phyloP scores from a whole-genome alignment of 108 stramenopile genomes.

The Cyclotella atomus region DNA sequence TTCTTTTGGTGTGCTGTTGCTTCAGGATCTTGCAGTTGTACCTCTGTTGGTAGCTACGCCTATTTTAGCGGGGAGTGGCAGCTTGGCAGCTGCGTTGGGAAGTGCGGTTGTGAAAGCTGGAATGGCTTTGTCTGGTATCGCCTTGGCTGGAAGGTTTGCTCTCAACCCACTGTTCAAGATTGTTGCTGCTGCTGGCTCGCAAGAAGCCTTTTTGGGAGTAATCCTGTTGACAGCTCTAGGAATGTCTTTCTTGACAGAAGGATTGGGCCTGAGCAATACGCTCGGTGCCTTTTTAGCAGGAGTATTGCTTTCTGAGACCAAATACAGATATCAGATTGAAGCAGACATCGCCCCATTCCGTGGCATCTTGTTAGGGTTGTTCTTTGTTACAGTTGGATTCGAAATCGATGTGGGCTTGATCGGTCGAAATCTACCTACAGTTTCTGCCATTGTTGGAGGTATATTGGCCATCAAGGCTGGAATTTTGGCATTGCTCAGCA shows the following conservation, averaged over 20 bases:
- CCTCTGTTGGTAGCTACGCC: slow-evolving; percentile 95
- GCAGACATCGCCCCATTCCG: slow-evolving; percentile 96
- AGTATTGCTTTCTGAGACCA: slow-evolving; percentile 93
- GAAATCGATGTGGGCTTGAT: slow-evolving; percentile 91
- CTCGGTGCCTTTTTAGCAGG: slow-evolving; percentile 97
- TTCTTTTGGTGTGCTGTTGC: slow-evolving; percentile 90
- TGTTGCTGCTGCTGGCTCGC: slow-evolving; percentile 83
- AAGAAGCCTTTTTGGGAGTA: slow-evolving; percentile 95
- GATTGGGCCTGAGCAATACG: slow-evolving; percentile 93
- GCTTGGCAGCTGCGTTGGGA: slow-evolving; percentile 82
- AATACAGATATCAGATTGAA: slow-evolving; percentile 95
- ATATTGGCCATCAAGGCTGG: slow-evolving; percentile 90
- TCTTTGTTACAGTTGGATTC: slow-evolving; percentile 97
- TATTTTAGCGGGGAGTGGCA: slow-evolving; percentile 90
- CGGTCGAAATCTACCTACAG: slow-evolving; percentile 65
- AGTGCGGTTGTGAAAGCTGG: slow-evolving; percentile 87
- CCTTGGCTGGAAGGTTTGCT: slow-evolving; percentile 82
- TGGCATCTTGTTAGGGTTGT: slow-evolving; percentile 92
- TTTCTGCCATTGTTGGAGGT: slow-evolving; percentile 76
- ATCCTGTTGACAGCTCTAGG: slow-evolving; percentile 91
- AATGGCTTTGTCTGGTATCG: slow-evolving; percentile 88
- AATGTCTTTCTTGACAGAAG: slow-evolving; percentile 95
- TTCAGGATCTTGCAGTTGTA: slow-evolving; percentile 96
- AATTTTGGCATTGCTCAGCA: slow-evolving; percentile 63
- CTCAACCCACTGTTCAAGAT: slow-evolving; percentile 90